Conservation (phyloP, 768 basidiomycete species). For the Exsudoporus frostii region DNA sequence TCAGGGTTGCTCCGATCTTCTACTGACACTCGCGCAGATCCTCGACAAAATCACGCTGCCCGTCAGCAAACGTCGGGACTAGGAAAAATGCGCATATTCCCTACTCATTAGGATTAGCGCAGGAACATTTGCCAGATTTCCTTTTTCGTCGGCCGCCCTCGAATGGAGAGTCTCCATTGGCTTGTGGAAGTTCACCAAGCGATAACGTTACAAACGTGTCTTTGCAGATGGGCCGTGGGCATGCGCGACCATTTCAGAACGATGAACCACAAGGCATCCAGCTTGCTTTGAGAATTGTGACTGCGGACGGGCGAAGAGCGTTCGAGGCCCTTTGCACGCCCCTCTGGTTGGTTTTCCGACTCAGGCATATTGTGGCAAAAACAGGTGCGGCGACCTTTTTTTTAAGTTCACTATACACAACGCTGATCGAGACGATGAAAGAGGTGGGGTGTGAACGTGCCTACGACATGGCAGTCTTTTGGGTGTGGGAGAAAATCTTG, state of each 20-base stretch:
- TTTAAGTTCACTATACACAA: slow-evolving; percentile 25
- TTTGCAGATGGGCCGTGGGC: slow-evolving; percentile 4
- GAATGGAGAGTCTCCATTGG: background rate
- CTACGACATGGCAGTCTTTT: slow-evolving; percentile 17
- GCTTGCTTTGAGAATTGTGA: background rate
- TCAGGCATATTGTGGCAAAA: background rate
- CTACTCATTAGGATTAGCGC: background rate
- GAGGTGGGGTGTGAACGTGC: slow-evolving; percentile 32
- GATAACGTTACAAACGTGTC: background rate
- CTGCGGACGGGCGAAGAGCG: background rate
- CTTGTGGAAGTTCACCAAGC: too few species aligned
- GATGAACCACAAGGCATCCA: slow-evolving; percentile 12
- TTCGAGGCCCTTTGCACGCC: slow-evolving; percentile 4
- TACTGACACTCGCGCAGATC: slow-evolving; percentile 20
- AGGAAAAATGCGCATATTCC: background rate
- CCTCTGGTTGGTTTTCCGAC: background rate
- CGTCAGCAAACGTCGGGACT: background rate
- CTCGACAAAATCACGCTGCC: background rate
- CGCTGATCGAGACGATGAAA: slow-evolving; percentile 22
- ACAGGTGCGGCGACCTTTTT: slow-evolving; percentile 6
- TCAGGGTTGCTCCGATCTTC: slow-evolving; percentile 31
- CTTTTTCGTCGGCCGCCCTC: background rate
- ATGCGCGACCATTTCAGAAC: slow-evolving; percentile 4
- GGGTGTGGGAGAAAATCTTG: slow-evolving; percentile 27
- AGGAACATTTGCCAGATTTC: background rate